Evolutionary conservation across 495 filamentous ascomycete species (phyloP), one percentile per base, ranked within the genome.

Genomic region (Penicillium taxi): DNA sequence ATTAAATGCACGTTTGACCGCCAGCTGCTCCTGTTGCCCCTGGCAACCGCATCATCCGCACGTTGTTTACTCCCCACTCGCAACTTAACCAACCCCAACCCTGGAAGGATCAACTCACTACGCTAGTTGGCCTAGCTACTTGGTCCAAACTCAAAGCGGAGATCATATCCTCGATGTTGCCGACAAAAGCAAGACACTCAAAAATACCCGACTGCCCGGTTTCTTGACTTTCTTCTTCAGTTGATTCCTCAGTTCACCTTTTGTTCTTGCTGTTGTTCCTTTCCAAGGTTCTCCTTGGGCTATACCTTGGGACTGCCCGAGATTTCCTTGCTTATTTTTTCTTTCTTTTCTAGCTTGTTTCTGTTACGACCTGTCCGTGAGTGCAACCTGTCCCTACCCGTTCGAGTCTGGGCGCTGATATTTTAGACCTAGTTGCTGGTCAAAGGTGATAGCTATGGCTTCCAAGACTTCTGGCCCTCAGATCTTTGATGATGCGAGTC

Each of bases 401-500:
- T 36, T 17, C 14, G 16, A 32, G 31, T 37, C 28, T 18, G 29
- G 16, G 28, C 30, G 16, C 43, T 53, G 34, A 53, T 41, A 29
- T 22, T 3, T 17, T 18, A 19, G n/a, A n/a, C n/a, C n/a, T 39
- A 58, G 58, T 56, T 57, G 53, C 53, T 54, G 56, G 53, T 43
- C 46, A 51, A 58, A 55, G 49, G 45, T 45, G 42, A 60, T 57
- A 53, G 47, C 54, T 27, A 69, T 69, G 66, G 55, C 60, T 39
- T 41, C 53, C 33, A 59, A 32, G 48, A 47, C 47, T 23, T 50
- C 59, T 31, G 48, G 47, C 32, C 64, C 66, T n/a, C 50, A 54
- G 39, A 69, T 69, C 42, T 69, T 69, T 37, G 66, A 69, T 31
- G 66, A 69, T 53, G 48, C 63, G 26, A 56, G 42, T 33, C 61